A percentile compares a stretch with the other conserved stretches of the same genome.
Evolutionary conservation across 2,329 filamentous ascomycete species (phyloP).

Genomic region (Aspergillus sergii): DNA sequence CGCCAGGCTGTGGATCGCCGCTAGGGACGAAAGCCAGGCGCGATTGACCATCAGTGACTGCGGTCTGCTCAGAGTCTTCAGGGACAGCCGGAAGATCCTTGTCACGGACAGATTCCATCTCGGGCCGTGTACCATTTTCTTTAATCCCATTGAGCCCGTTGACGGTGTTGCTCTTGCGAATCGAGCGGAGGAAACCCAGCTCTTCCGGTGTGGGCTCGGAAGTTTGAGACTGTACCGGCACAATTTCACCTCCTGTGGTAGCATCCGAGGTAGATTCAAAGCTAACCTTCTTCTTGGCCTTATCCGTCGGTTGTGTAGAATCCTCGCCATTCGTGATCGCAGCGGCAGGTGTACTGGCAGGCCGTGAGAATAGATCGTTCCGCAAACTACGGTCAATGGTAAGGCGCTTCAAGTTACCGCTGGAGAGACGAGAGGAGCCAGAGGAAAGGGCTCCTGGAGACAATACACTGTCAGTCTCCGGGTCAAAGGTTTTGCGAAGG

Average conservation of each 20-base stretch:
- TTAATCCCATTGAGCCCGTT: conserved; percentile 43
- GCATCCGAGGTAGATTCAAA: conserved; percentile 65
- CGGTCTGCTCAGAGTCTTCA: conserved; percentile 53
- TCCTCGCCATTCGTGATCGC: conserved; percentile 44
- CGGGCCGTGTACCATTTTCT: conserved; percentile 47
- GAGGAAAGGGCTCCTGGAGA: conserved; percentile 82
- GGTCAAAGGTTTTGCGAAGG: conserved; percentile 76
- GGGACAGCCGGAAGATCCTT: conserved; percentile 79
- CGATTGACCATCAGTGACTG: conserved; percentile 40
- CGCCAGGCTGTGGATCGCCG: conserved; percentile 63
- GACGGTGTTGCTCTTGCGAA: conserved; percentile 51
- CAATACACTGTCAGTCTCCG: conserved; percentile 78
- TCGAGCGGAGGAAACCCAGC: conserved; percentile 61
- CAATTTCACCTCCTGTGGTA: conserved; percentile 52
- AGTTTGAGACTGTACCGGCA: conserved; percentile 53
- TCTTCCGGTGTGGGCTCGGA: conserved; percentile 61
- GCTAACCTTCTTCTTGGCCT: conserved; percentile 78
- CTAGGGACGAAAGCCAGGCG: conserved; percentile 32
- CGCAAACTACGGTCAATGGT: conserved; percentile 88
- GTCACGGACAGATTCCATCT: conserved; percentile 72
- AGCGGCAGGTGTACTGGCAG: conserved; percentile 35
- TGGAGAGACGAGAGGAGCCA: conserved; percentile 65
- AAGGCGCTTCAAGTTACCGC: conserved; percentile 79
- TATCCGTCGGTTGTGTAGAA: conserved; percentile 37
- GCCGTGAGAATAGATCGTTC: conserved; percentile 60